phyloP scores from a whole-genome alignment of 371 early-diverging fungal species.

The Syncephalastrum contaminatum region DNA sequence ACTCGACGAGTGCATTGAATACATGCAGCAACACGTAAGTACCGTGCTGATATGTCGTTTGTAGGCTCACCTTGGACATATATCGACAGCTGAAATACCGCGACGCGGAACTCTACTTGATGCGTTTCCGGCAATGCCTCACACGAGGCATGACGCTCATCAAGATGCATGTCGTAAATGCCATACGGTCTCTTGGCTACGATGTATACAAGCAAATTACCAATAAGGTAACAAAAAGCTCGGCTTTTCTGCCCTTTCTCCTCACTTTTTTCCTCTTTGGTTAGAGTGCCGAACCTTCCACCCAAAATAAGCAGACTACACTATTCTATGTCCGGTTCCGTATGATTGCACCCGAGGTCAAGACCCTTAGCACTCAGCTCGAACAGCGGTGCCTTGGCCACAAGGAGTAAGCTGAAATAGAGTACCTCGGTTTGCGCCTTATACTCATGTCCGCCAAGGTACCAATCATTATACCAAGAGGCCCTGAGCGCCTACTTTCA shows the following conservation, averaged over 20 bases:
- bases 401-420: slow-evolving; percentile 60
- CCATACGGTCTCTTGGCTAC: slow-evolving; percentile 60
- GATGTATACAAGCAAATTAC: slow-evolving; percentile 58
- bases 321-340: slow-evolving; percentile 81
- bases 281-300: background rate
- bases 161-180: slow-evolving; percentile 79
- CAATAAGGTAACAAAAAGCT: slow-evolving; percentile 14
- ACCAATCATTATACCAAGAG: slow-evolving; percentile 71
- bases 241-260: background rate
- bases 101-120: slow-evolving; percentile 86
- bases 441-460: slow-evolving; percentile 31
- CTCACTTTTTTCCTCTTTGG: background rate
- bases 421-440: background rate
- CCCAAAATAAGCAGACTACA: slow-evolving; percentile 40
- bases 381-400: slow-evolving; percentile 69
- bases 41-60: background rate
- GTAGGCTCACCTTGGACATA: background rate
- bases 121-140: slow-evolving; percentile 90
- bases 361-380: slow-evolving; percentile 67
- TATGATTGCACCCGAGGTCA: slow-evolving; percentile 61
- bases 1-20: slow-evolving; percentile 79
- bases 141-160: slow-evolving; percentile 87
- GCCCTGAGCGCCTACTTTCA: slow-evolving; percentile 72
- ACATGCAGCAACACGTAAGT: slow-evolving; percentile 72
- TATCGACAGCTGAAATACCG: slow-evolving; percentile 61